Base-by-base conservation (phyloP, 2,329 filamentous ascomycete genomes). In the Xylariaceae sp. region DNA sequence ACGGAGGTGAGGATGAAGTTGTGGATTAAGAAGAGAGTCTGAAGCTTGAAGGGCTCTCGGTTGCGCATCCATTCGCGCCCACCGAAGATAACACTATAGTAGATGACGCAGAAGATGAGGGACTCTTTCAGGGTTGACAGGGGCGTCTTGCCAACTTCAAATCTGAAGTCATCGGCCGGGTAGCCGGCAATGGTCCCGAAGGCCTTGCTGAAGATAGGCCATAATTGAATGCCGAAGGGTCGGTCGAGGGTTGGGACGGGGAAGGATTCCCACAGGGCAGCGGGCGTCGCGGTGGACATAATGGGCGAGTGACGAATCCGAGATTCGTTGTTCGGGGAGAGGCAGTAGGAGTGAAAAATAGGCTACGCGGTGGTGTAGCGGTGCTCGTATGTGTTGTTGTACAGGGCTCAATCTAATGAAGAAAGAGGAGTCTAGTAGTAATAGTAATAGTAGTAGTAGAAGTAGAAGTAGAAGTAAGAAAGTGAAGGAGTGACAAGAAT, bases 81-180 rank as follows among this genome's bases (percentile, higher is more conserved):
- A 54, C 91, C 91, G 57, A 97, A 94, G 63, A 97, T 93, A 72
- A 95, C 75, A 57, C 86, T 72, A 70, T 97, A 97, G 83, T 97
- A 98, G 66, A 87, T 73, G 63, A 89, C 73, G 59, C 96, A 84
- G 66, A 90, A 85, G 58, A 86, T 80, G 48, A 82, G 80, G 40
- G 88, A 92, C 70, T 88, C 83, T 68, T 85, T 86, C 61, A 96
- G 74, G 4, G 91, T 96, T 44, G 91, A 95, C 79, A 97, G 85
- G 51, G 89, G 87, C 22, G 91, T 96, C 67, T 82, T 74, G 62
- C 88, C 88, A 35, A 83, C 78, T 49, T 83, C 76, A 70, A 97
- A 97, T 55, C 79, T 73, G 74, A 97, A 97, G 52, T 96, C 83
- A 57, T 88, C 83, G 51, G 87, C 84, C 54, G 88, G 83, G 70